Evolutionary conservation across 2,329 filamentous ascomycete genomes (phyloP).

Genomic region (Geosmithia morbida): DNA sequence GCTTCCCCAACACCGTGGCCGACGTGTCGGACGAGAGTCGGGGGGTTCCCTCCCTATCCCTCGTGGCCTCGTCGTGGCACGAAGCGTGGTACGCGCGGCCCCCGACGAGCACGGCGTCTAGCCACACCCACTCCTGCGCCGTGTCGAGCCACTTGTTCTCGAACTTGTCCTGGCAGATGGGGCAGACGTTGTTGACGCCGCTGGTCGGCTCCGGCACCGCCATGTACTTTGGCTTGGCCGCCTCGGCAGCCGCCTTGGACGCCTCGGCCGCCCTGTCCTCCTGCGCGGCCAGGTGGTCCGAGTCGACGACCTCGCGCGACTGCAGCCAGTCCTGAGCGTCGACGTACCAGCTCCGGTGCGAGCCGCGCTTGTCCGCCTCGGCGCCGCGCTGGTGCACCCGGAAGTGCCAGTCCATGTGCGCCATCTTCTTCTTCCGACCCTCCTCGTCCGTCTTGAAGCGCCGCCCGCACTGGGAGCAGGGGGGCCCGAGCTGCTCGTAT

Average conservation of each 20-base stretch:
- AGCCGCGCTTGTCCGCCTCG: constrained; percentile 72
- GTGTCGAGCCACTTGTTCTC: constrained; percentile 86
- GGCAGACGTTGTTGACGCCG: constrained; percentile 65
- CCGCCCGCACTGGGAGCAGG: constrained; percentile 83
- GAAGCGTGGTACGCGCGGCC: constrained; percentile 77
- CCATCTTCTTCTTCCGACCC: constrained; percentile 73
- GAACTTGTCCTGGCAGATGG: constrained; percentile 92
- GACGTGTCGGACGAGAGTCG: background rate
- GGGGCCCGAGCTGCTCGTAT: constrained; percentile 70
- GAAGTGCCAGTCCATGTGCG: constrained; percentile 98
- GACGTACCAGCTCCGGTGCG: constrained; percentile 90
- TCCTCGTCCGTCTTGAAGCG: constrained; percentile 67
- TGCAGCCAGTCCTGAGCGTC: constrained; percentile 89
- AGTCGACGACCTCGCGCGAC: constrained; percentile 66
- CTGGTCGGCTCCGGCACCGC: constrained; percentile 68
- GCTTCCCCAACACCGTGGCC: constrained; percentile 49
- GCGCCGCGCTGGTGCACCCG: constrained; percentile 78
- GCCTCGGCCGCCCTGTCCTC: constrained; percentile 17
- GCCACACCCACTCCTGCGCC: constrained; percentile 93
- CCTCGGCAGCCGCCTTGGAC: constrained; percentile 22
- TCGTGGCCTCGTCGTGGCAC: constrained; percentile 72
- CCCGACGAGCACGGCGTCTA: constrained; percentile 69
- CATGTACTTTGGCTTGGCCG: constrained; percentile 53
- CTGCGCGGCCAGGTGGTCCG: constrained; percentile 26
- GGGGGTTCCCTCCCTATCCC: constrained; percentile 37